Evolutionary conservation across 768 basidiomycete species (phyloP).

Genomic region (Termitomyces sp.): DNA sequence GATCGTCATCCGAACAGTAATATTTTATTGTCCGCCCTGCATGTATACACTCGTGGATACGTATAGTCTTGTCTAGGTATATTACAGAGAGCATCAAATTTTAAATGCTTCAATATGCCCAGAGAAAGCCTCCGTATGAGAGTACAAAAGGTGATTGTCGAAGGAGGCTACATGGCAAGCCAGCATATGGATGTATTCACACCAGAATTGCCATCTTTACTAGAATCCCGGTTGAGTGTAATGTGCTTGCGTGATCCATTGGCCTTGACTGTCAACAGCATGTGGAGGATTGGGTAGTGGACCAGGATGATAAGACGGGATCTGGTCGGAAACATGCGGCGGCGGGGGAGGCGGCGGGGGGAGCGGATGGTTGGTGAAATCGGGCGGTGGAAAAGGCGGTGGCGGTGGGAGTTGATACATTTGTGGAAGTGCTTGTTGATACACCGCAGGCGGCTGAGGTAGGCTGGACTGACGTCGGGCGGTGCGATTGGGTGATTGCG

Average conservation of each 20-base stretch:
- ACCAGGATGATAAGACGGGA: constrained; percentile 28
- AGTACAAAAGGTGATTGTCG: background rate
- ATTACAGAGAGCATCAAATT: background rate
- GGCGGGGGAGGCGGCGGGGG: constrained; percentile 32
- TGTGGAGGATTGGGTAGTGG: constrained; percentile 36
- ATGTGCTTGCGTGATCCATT: constrained; percentile 25
- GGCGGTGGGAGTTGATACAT: constrained; percentile 28
- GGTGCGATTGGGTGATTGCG: constrained; percentile 20
- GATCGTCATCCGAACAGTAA: background rate
- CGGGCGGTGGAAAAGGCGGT: constrained; percentile 29
- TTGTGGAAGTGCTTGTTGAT: constrained; percentile 25
- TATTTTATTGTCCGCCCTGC: too few species aligned
- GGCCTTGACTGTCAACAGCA: constrained; percentile 26
- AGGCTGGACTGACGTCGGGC: constrained; percentile 42
- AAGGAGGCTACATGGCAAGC: background rate
- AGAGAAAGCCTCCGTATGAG: background rate
- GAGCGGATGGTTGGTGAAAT: constrained; percentile 21
- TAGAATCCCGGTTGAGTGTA: constrained; percentile 26
- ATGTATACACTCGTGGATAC: background rate
- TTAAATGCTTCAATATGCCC: background rate
- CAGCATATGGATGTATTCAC: background rate
- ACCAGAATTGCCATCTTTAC: background rate
- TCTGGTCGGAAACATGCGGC: constrained; percentile 2
- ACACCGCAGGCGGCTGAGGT: constrained; percentile 42
- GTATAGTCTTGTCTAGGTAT: background rate